Evolutionary conservation across 331 rosid species (phyloP).

Genomic region (Quercus tomentella): DNA sequence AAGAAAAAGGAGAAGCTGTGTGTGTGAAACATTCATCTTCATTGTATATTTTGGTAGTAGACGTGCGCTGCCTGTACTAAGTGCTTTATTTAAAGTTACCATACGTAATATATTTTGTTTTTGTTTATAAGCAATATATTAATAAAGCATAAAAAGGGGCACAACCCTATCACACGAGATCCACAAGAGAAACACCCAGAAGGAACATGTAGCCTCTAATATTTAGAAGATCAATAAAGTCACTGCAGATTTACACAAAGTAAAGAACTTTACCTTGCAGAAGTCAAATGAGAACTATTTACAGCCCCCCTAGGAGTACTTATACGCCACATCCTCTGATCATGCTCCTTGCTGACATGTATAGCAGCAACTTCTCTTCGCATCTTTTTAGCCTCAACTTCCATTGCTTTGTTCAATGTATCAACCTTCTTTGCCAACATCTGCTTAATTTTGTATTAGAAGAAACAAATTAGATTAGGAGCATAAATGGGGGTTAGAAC

Average conservation of each 20-base stretch:
- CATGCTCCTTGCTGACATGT: slow-evolving; percentile 60
- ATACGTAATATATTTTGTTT: too few relatives aligned
- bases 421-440: slow-evolving; percentile 87
- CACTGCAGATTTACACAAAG: not conserved
- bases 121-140: too few relatives aligned
- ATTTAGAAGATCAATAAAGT: too few relatives aligned
- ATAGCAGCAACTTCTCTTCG: slow-evolving; percentile 73
- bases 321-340: slow-evolving; percentile 44
- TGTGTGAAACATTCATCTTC: too few relatives aligned
- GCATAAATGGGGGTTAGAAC: not conserved
- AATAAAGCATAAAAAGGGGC: too few relatives aligned
- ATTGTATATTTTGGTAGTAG: too few relatives aligned
- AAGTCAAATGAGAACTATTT: slow-evolving; percentile 48
- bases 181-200: too few relatives aligned
- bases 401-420: slow-evolving; percentile 89
- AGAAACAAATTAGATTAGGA: slow-evolving; percentile 17
- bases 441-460: slow-evolving; percentile 33
- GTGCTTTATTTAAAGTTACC: too few relatives aligned
- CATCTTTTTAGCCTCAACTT: slow-evolving; percentile 83
- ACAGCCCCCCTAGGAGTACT: slow-evolving; percentile 56
- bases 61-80: too few relatives aligned
- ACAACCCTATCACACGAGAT: too few relatives aligned
- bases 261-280: slow-evolving; percentile 41
- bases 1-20: not conserved
- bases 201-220: too few relatives aligned